Percentiles rank a stretch among this genome's conserved stretches.
phyloP scores from a whole-genome alignment of 2,329 filamentous ascomycete species.

The Falciphora oryzae region DNA sequence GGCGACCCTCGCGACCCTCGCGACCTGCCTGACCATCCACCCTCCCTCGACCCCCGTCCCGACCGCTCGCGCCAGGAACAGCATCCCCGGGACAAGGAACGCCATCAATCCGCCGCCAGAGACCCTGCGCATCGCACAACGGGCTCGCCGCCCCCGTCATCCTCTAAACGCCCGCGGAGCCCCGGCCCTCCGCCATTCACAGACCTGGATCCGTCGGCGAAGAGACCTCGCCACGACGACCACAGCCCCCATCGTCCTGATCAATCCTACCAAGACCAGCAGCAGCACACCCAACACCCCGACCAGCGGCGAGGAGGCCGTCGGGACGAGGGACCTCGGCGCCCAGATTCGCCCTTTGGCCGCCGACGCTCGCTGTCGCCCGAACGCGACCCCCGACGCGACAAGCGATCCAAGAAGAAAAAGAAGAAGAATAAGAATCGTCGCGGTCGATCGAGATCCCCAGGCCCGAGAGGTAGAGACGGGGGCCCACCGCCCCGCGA shows the following conservation, averaged over 20 bases:
- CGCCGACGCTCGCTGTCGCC: slow-evolving; percentile 19
- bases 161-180: slow-evolving; percentile 24
- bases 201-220: slow-evolving; percentile 11
- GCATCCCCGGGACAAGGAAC: slow-evolving; percentile 4
- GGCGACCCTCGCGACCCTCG: slow-evolving; percentile 4
- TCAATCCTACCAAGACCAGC: slow-evolving; percentile 3
- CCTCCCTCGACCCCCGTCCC: slow-evolving; percentile 15
- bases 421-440: slow-evolving; percentile 15
- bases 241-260: slow-evolving; percentile 15
- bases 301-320: slow-evolving; percentile 15
- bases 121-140: slow-evolving; percentile 3
- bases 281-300: neutral
- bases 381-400: slow-evolving; percentile 15
- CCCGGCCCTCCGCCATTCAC: slow-evolving; percentile 18
- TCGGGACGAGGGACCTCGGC: slow-evolving; percentile 8
- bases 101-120: slow-evolving; percentile 4
- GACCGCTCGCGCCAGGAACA: neutral
- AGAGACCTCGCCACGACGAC: slow-evolving; percentile 17
- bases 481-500: slow-evolving; percentile 12
- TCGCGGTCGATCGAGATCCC: slow-evolving; percentile 24
- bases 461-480: slow-evolving; percentile 12
- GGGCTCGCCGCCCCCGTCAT: slow-evolving; percentile 20
- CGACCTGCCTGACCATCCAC: slow-evolving; percentile 14
- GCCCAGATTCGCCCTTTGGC: slow-evolving; percentile 14
- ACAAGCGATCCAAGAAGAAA: slow-evolving; percentile 19